phyloP scores from a whole-genome alignment of 148 eudicot genomes.

The Rhododendron molle region DNA sequence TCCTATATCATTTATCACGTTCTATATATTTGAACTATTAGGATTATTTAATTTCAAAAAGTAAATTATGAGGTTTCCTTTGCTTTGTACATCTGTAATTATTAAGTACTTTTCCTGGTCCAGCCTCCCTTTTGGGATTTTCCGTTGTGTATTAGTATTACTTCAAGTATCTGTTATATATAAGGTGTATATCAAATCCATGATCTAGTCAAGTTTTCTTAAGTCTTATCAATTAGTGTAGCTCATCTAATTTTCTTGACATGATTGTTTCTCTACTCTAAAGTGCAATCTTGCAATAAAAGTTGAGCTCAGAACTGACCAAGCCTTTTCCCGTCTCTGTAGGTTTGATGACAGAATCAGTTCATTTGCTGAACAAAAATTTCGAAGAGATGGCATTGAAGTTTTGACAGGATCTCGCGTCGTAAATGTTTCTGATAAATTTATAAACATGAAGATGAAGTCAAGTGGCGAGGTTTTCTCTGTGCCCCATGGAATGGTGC shows the following conservation, averaged over 20 bases:
- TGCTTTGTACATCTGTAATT: background rate
- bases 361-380: constrained; percentile 64
- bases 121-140: background rate
- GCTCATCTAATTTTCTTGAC: background rate
- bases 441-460: constrained; percentile 45
- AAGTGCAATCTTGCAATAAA: background rate
- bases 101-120: background rate
- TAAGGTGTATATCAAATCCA: background rate
- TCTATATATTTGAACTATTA: background rate
- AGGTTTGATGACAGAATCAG: constrained; percentile 82
- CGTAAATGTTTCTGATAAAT: constrained; percentile 37
- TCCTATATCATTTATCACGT: background rate
- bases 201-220: background rate
- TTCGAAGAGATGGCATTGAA: constrained; percentile 72
- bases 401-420: constrained; percentile 61
- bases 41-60: background rate
- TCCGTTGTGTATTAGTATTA: background rate
- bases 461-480: constrained; percentile 35
- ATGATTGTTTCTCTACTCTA: background rate
- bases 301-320: background rate
- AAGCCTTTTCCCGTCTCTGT: constrained; percentile 7
- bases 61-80: background rate
- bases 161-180: background rate
- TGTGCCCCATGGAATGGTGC: constrained; percentile 61
- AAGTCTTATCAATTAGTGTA: background rate